phyloP scores from a whole-genome alignment of 148 eudicot genomes.

The Polygonum aviculare region DNA sequence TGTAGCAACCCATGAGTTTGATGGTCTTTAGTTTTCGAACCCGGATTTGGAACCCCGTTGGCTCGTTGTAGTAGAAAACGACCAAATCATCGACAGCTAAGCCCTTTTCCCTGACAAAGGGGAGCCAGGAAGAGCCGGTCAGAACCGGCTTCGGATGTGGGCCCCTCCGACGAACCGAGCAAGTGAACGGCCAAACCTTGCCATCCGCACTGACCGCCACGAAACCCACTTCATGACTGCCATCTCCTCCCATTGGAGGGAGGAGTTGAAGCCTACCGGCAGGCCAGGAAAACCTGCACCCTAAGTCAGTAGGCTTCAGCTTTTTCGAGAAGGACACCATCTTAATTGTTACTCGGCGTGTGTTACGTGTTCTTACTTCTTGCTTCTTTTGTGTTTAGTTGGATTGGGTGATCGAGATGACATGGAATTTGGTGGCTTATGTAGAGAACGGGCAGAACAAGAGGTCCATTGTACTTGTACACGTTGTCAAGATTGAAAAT shows the following conservation, averaged over 20 bases:
- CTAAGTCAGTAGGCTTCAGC: too few relatives aligned
- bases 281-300: too few relatives aligned
- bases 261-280: neutral
- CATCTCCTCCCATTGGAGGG: neutral
- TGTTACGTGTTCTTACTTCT: too few relatives aligned
- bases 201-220: neutral
- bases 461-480: too few relatives aligned
- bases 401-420: too few relatives aligned
- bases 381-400: too few relatives aligned
- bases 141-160: neutral
- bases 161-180: neutral
- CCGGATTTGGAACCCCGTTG: neutral
- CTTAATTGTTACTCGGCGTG: too few relatives aligned
- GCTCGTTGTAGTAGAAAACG: neutral
- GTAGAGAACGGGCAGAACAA: too few relatives aligned
- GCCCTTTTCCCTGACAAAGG: neutral
- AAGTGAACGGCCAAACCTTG: neutral
- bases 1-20: neutral
- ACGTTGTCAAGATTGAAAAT: too few relatives aligned
- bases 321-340: too few relatives aligned
- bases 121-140: neutral
- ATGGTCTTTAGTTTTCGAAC: neutral
- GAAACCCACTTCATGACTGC: neutral
- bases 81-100: neutral
- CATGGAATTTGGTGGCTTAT: too few relatives aligned